Evolutionary conservation across 2,329 filamentous ascomycete genomes (phyloP).

Genomic region (Sporothrix pseudoabietina): DNA sequence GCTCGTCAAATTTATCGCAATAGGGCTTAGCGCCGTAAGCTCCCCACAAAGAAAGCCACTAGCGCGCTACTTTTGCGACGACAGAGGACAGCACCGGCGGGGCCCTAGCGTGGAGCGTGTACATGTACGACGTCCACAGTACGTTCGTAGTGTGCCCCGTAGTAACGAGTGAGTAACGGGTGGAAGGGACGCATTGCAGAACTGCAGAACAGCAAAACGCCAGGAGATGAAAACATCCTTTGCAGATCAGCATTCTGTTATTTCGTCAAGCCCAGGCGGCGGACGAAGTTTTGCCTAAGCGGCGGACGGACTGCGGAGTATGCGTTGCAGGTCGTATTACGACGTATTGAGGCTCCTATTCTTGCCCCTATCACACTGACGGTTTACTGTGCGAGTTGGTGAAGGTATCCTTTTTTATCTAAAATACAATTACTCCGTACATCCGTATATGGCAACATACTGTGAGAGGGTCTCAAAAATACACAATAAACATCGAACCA

Average conservation of each 20-base stretch:
- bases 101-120: neutral
- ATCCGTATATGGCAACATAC: too few species aligned
- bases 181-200: too few species aligned
- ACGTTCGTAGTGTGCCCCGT: too few species aligned
- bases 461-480: too few species aligned
- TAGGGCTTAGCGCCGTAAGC: slow-evolving; percentile 41
- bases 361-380: neutral
- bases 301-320: neutral
- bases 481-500: too few species aligned
- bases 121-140: too few species aligned
- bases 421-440: too few species aligned
- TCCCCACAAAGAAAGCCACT: slow-evolving; percentile 24
- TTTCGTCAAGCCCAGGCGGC: neutral
- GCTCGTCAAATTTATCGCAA: slow-evolving; percentile 48
- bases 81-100: neutral
- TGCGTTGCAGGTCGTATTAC: neutral
- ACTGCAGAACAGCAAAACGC: neutral
- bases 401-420: neutral
- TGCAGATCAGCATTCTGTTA: neutral
- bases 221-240: too few species aligned
- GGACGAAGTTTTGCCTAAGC: neutral
- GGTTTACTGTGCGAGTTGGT: neutral
- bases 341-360: neutral
- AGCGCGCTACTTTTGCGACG: neutral
- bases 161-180: too few species aligned